Evolutionary conservation across 495 filamentous ascomycete species (phyloP).

Genomic region (Penicillium silybi): DNA sequence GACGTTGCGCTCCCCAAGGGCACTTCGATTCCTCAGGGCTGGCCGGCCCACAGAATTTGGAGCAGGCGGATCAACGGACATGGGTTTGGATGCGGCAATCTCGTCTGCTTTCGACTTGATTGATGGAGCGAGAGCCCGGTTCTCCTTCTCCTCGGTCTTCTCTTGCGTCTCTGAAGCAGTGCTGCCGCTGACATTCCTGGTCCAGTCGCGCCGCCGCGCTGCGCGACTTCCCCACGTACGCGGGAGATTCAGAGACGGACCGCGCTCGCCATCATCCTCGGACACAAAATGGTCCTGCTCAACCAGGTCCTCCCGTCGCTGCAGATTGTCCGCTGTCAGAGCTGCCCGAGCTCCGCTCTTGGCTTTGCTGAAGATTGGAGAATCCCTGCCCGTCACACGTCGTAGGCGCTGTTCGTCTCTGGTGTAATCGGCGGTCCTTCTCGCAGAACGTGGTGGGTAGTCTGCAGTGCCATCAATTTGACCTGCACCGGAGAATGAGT

Average conservation of each 20-base stretch:
- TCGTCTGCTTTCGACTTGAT: slow-evolving; percentile 11
- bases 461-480: slow-evolving; percentile 30
- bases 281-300: neutral
- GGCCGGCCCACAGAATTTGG: neutral
- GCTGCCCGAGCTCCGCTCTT: slow-evolving; percentile 29
- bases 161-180: slow-evolving; percentile 24
- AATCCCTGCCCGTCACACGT: slow-evolving; percentile 39
- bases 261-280: slow-evolving; percentile 24
- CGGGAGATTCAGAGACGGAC: slow-evolving; percentile 54
- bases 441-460: slow-evolving; percentile 23
- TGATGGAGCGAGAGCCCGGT: slow-evolving; percentile 1
- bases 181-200: slow-evolving; percentile 34
- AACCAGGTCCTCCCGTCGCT: slow-evolving; percentile 39
- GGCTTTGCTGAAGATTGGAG: slow-evolving; percentile 46
- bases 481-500: slow-evolving; percentile 21
- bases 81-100: slow-evolving; percentile 12
- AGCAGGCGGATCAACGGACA: slow-evolving; percentile 2
- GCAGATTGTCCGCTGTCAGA: slow-evolving; percentile 45
- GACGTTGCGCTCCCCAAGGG: slow-evolving; percentile 19
- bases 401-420: slow-evolving; percentile 44
- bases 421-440: slow-evolving; percentile 33
- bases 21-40: slow-evolving; percentile 3
- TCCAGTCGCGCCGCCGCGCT: slow-evolving; percentile 50
- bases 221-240: slow-evolving; percentile 56
- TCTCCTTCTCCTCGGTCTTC: slow-evolving; percentile 8